A percentile compares a stretch with the other conserved stretches of the same genome.
phyloP scores from a whole-genome alignment of 2,329 filamentous ascomycete species.

The Coniochaeta sp. region DNA sequence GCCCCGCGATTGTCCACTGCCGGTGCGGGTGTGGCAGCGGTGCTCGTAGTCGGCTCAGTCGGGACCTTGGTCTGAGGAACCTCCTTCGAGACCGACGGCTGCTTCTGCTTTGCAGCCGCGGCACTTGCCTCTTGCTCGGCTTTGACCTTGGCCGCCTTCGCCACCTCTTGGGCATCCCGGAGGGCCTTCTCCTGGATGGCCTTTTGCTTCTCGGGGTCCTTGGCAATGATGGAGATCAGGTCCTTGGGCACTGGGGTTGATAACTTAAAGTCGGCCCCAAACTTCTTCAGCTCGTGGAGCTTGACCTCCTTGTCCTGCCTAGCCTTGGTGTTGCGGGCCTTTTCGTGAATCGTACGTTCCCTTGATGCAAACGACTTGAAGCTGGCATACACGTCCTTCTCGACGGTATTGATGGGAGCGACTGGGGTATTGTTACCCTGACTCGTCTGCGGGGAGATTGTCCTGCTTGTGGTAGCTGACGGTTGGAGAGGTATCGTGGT shows the following conservation, averaged over 20 bases:
- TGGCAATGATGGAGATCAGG: conserved; percentile 89
- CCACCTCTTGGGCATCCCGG: background rate
- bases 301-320: conserved; percentile 83
- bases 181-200: conserved; percentile 47
- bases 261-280: conserved; percentile 89
- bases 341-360: conserved; percentile 49
- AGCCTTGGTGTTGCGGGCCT: conserved; percentile 49
- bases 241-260: conserved; percentile 87
- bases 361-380: conserved; percentile 59
- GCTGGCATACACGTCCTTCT: conserved; percentile 52
- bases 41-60: conserved; percentile 13
- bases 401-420: conserved; percentile 52
- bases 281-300: conserved; percentile 90
- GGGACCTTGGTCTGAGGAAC: conserved; percentile 32
- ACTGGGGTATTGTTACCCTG: conserved; percentile 27
- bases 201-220: conserved; percentile 90
- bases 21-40: conserved; percentile 10
- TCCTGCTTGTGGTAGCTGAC: conserved; percentile 25
- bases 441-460: conserved; percentile 19
- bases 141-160: conserved; percentile 85
- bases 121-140: conserved; percentile 46
- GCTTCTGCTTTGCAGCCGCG: conserved; percentile 43
- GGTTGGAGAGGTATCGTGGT: conserved; percentile 18
- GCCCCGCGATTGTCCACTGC: conserved; percentile 10
- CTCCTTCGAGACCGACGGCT: conserved; percentile 34